A percentile compares a stretch with the other conserved stretches of the same genome.
Conservation (phyloP, 2,329 filamentous ascomycete species). For the Colletotrichum endophyticum region DNA sequence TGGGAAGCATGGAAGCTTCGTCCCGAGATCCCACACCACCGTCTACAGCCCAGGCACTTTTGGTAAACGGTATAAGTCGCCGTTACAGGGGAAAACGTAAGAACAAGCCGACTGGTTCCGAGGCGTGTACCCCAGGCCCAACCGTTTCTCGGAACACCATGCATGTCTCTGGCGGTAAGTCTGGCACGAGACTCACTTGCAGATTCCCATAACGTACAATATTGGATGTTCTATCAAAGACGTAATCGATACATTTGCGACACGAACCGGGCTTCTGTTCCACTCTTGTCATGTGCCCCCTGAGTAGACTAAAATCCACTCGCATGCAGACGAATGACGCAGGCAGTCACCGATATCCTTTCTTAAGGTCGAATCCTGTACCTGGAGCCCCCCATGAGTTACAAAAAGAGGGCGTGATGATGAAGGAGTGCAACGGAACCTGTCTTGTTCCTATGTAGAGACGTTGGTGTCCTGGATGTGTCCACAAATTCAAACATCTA, state of each 20-base stretch:
- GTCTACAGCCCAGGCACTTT: background rate
- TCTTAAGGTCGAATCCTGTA: background rate
- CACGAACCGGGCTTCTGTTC: background rate
- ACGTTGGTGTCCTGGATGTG: background rate
- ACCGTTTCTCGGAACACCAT: background rate
- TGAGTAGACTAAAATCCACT: background rate
- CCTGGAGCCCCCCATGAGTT: background rate
- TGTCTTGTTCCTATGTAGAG: background rate
- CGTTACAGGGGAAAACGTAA: background rate
- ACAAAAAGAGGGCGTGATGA: background rate
- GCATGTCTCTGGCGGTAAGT: background rate
- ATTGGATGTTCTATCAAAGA: background rate
- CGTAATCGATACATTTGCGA: background rate
- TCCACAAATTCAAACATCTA: background rate
- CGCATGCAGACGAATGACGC: background rate
- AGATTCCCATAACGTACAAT: background rate
- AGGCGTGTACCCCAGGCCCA: background rate
- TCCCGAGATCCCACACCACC: conserved; percentile 13
- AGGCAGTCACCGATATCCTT: background rate
- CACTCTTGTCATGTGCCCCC: background rate
- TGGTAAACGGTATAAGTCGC: background rate
- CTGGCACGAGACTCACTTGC: background rate
- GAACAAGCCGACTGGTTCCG: background rate
- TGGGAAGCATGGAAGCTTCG: conserved; percentile 14
- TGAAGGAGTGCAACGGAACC: background rate